These are phyloP conservation scores for Seminavis robusta DNA, from an alignment of 108 stramenopile species.

Conservation along the genomic window DNA sequence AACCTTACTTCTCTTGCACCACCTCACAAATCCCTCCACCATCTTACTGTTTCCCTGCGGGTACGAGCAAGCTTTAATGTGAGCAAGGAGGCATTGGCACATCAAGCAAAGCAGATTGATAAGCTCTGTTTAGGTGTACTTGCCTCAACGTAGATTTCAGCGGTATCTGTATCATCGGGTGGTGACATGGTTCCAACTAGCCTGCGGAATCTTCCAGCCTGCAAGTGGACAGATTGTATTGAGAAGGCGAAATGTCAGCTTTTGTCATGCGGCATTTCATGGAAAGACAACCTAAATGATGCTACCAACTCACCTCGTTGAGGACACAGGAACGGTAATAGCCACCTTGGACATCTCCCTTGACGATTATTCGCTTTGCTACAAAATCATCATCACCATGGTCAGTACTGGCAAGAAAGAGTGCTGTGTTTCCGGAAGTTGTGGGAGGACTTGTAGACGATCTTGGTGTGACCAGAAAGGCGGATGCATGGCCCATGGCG, in stretches of 20 bases:
- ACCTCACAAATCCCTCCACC: conserved; percentile 80
- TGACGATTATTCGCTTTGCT: conserved; percentile 62
- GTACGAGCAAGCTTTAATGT: conserved; percentile 4
- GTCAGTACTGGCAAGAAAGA: too few species aligned
- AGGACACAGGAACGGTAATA: conserved; percentile 77
- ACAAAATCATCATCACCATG: conserved; percentile 41
- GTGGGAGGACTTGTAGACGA: too few species aligned
- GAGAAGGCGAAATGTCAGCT: neutral
- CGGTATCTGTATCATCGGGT: conserved; percentile 50
- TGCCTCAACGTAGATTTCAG: conserved; percentile 81
- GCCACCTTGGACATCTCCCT: conserved; percentile 77
- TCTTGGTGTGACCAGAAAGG: too few species aligned
- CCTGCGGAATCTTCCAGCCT: conserved; percentile 71
- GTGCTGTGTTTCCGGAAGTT: too few species aligned
- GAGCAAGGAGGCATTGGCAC: neutral
- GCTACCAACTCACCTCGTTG: conserved; percentile 63
- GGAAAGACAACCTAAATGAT: too few species aligned
- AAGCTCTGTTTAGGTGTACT: conserved; percentile 1
- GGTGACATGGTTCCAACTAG: conserved; percentile 79
- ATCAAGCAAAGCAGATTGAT: neutral
- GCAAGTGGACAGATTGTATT: neutral
- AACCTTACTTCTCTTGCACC: conserved; percentile 58
- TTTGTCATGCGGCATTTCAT: neutral
- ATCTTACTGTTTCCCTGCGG: conserved; percentile 72
- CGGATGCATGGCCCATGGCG: too few species aligned